A percentile compares a stretch with the other conserved stretches of the same genome.
Conservation (phyloP, 2,329 filamentous ascomycete species). For the Claviceps sp. region DNA sequence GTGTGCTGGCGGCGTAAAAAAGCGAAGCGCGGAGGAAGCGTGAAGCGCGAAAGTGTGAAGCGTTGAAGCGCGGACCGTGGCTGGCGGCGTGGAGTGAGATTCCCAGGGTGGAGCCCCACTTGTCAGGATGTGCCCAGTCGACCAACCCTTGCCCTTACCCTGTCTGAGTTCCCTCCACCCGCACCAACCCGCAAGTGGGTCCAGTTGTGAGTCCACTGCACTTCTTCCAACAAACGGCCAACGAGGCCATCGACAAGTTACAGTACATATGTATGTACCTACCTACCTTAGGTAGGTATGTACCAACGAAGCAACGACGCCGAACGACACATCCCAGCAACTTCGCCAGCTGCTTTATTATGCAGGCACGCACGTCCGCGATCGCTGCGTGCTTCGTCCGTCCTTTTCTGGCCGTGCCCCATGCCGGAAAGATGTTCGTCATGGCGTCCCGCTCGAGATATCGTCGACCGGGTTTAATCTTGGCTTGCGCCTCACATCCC, state of each 20-base stretch:
- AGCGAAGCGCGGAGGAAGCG: not conserved
- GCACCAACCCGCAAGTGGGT: no score
- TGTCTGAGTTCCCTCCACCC: no score
- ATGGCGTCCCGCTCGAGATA: not conserved
- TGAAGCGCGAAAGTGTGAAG: not conserved
- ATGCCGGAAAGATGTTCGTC: not conserved
- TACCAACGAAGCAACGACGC: not conserved
- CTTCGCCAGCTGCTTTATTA: constrained; percentile 2
- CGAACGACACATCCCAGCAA: constrained; percentile 2
- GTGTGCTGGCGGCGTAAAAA: not conserved
- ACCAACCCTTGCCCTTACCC: not conserved
- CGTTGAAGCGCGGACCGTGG: not conserved
- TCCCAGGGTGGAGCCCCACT: not conserved
- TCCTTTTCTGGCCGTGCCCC: constrained; percentile 1
- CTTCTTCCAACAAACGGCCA: not conserved
- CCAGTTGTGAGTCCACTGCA: not conserved
- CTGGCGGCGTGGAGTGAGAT: not conserved
- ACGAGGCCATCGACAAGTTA: no score
- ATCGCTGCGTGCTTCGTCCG: not conserved
- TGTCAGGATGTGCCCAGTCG: not conserved
- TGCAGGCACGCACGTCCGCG: constrained; percentile 3
- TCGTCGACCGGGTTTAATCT: not conserved
- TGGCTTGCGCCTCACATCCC: constrained; percentile 6
- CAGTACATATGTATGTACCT: no score
- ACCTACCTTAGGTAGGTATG: no score